Base-by-base conservation (phyloP, 2,329 filamentous ascomycete species). In the Fusarium beomiforme region DNA sequence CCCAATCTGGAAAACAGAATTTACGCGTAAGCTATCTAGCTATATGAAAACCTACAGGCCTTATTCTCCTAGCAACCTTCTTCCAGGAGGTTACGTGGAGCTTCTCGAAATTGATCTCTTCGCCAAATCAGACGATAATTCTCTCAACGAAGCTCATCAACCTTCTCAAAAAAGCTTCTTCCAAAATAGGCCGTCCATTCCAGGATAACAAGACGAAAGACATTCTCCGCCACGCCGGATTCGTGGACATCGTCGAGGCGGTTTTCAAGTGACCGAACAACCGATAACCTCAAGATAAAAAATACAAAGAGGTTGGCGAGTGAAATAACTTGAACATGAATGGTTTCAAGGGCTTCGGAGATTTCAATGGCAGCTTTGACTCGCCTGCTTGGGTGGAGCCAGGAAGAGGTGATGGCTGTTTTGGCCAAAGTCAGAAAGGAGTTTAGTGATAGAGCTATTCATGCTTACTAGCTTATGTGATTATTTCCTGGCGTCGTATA, bases 391-490 rank as follows among this genome's bases (percentile, higher is more conserved):
- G 59, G 61, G 0, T 74, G 71, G 71, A 62, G 39, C 4, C 36
- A 59, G 17, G 61, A 71, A 2, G 61, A 71, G 23, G 64, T 70
- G 3, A 33, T 44, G 8, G 23, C 41, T 3, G 67, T 75, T n/a
- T 21, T 74, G 2, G 59, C 55, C 0, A 49, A 49, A 10, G 72
- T 74, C 6, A 66, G 59, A 19, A 69, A 60, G 37, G 72, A 75
- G 2, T 14, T 74, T 8, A 62, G 55, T 14, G 61, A 64, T 13
- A 73, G 50, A 23, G 17, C 34, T 0, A 70, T 75, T 4, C 72
- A 75, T 47, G 68, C 72, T 19, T 74, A 74, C n/a, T 75, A 69
- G 69, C 59, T 68, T 0, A 34, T 75, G 64, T 75, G 60, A 36
- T 71, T 37, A 5, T 23, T 12, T 2, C 16, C 3, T 4, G 14